Evolutionary conservation across 768 basidiomycete genomes (phyloP).

Genomic region (Agaricus sinodeliciosus): DNA sequence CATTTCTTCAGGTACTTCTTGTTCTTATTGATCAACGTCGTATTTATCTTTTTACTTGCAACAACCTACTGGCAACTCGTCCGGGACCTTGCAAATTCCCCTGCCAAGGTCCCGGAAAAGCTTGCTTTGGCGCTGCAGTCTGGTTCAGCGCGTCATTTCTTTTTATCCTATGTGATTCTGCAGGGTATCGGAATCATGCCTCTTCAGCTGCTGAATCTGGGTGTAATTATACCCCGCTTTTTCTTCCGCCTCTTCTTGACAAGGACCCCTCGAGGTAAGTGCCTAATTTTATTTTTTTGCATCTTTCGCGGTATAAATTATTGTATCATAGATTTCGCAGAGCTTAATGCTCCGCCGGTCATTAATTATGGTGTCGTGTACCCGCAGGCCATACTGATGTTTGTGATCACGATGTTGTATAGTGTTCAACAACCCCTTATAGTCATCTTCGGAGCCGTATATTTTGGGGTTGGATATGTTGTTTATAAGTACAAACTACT

Average conservation of each 20-base stretch:
- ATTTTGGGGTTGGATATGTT: constrained; percentile 93
- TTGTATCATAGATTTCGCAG: constrained; percentile 70
- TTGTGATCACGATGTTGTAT: constrained; percentile 91
- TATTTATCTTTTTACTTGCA: constrained; percentile 90
- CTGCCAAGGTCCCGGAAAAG: constrained; percentile 91
- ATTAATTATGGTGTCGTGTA: constrained; percentile 97
- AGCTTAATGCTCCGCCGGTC: constrained; percentile 95
- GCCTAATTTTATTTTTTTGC: neutral
- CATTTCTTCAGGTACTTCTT: constrained; percentile 70
- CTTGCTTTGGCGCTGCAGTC: constrained; percentile 78
- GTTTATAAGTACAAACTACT: constrained; percentile 98
- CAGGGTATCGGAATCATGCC: constrained; percentile 97
- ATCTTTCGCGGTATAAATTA: neutral
- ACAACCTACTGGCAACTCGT: constrained; percentile 90
- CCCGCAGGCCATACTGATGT: constrained; percentile 93
- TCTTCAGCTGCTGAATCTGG: constrained; percentile 87
- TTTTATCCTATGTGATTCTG: constrained; percentile 77
- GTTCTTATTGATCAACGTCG: constrained; percentile 86
- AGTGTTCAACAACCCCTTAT: constrained; percentile 95
- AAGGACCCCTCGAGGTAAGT: constrained; percentile 82
- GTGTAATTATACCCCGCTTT: constrained; percentile 75
- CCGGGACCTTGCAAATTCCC: constrained; percentile 87
- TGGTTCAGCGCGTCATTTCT: constrained; percentile 77
- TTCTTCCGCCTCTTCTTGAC: constrained; percentile 74
- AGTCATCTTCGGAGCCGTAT: constrained; percentile 89